Conservation (phyloP, 495 filamentous ascomycete genomes). For the Talaromyces stipitatus region DNA sequence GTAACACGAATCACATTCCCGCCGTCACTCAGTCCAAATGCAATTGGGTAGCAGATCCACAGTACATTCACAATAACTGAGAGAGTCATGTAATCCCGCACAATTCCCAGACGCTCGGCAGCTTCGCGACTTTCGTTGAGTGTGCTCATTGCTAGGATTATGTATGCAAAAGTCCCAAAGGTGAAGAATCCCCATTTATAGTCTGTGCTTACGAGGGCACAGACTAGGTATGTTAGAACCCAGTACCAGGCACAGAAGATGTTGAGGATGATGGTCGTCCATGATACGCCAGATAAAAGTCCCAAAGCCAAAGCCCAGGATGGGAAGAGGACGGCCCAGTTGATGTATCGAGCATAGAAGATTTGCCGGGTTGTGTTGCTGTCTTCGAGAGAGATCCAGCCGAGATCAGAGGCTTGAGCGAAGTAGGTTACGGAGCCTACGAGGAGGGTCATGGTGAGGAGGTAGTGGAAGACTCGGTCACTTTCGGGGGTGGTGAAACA, state of each 20-base stretch:
- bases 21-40: constrained; percentile 60
- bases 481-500: constrained; percentile 40
- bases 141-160: constrained; percentile 51
- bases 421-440: constrained; percentile 62
- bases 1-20: constrained; percentile 59
- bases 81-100: constrained; percentile 42
- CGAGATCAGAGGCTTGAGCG: constrained; percentile 60
- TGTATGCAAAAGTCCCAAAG: constrained; percentile 52
- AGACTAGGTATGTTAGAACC: constrained; percentile 56
- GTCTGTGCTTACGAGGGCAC: constrained; percentile 44
- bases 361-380: constrained; percentile 49
- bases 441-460: constrained; percentile 51
- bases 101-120: constrained; percentile 44
- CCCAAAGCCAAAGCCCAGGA: constrained; percentile 53
- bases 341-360: constrained; percentile 66
- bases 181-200: constrained; percentile 62
- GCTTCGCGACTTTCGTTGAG: constrained; percentile 44
- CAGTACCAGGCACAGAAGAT: constrained; percentile 55
- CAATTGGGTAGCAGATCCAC: constrained; percentile 60
- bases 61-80: constrained; percentile 43
- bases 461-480: constrained; percentile 63
- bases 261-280: constrained; percentile 55
- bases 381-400: constrained; percentile 50
- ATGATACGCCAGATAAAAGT: constrained; percentile 56
- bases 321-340: constrained; percentile 48